These are phyloP conservation scores for Lactarius tabidus DNA, from an alignment of 768 basidiomycete species.

Conservation along the genomic window DNA sequence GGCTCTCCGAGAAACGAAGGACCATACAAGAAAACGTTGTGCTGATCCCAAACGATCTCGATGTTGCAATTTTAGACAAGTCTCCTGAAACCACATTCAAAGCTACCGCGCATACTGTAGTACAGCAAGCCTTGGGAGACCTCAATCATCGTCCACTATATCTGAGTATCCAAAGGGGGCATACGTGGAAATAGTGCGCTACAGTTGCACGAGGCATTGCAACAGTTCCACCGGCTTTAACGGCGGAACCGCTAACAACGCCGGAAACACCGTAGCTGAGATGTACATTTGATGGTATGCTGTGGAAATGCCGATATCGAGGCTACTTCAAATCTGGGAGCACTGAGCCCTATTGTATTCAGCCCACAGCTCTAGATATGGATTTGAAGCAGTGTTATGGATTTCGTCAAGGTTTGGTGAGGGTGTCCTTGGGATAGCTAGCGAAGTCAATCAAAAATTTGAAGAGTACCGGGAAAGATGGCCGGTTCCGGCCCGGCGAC, in stretches of 20 bases:
- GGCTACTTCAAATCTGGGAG: not conserved
- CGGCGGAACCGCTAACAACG: too few species aligned
- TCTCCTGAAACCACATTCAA: too few species aligned
- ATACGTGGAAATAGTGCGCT: not conserved
- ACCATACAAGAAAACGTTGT: not conserved
- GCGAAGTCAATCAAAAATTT: not conserved
- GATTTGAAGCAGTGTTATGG: not conserved
- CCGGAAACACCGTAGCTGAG: too few species aligned
- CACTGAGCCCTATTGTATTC: not conserved
- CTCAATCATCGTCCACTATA: not conserved
- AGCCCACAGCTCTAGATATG: not conserved
- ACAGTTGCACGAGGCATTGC: not conserved
- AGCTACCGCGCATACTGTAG: not conserved
- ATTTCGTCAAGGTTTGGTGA: not conserved
- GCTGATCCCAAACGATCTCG: not conserved
- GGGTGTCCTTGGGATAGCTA: not conserved
- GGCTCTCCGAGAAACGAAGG: not conserved
- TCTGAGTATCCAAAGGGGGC: not conserved
- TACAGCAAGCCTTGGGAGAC: not conserved
- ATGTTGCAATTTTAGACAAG: not conserved
- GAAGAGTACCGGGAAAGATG: too few species aligned
- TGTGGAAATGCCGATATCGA: not conserved
- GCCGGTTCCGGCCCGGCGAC: not conserved
- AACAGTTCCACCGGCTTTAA: too few species aligned
- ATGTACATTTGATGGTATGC: too few species aligned